Conservation (phyloP, 2,329 filamentous ascomycete species). For the Orbilia quercus region DNA sequence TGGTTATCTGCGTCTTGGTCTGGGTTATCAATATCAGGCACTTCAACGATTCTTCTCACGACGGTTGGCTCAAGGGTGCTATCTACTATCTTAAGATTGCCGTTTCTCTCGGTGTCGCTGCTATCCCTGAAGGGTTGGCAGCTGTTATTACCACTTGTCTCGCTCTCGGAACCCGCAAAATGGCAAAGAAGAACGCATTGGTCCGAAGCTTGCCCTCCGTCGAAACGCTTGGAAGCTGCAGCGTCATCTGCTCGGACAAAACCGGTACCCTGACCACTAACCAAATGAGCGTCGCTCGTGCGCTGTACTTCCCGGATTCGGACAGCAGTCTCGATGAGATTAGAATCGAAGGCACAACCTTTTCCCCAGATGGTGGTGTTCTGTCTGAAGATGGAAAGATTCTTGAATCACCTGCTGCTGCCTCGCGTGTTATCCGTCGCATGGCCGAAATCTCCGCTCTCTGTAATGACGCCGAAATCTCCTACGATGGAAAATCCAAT, state of each 20-base stretch:
- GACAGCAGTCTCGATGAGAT: constrained; percentile 60
- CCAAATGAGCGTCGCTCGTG: constrained; percentile 97
- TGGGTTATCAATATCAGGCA: constrained; percentile 99
- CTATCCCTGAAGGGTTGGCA: constrained; percentile 95
- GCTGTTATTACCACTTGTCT: constrained; percentile 99
- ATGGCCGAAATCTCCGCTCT: constrained; percentile 73
- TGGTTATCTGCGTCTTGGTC: constrained; percentile 92
- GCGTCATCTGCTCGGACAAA: constrained; percentile 99
- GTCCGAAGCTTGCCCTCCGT: constrained; percentile 96
- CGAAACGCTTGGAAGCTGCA: constrained; percentile 97
- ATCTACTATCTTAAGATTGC: constrained; percentile 99
- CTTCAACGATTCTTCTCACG: constrained; percentile 93
- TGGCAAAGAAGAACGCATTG: constrained; percentile 98
- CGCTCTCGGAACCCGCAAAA: constrained; percentile 94
- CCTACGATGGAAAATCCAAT: constrained; percentile 80
- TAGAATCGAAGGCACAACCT: constrained; percentile 83
- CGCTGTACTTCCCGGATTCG: constrained; percentile 75
- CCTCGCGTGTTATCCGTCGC: constrained; percentile 73
- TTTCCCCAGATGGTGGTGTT: constrained; percentile 79
- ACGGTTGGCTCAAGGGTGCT: constrained; percentile 93
- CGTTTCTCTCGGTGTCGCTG: constrained; percentile 95
- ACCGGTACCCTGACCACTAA: constrained; percentile 98
- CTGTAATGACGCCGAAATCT: constrained; percentile 88
- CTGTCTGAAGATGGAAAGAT: constrained; percentile 71
- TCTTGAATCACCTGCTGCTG: constrained; percentile 68